Conservation (phyloP, 352 stramenopile genomes). For the Pythium phragmiticola region DNA sequence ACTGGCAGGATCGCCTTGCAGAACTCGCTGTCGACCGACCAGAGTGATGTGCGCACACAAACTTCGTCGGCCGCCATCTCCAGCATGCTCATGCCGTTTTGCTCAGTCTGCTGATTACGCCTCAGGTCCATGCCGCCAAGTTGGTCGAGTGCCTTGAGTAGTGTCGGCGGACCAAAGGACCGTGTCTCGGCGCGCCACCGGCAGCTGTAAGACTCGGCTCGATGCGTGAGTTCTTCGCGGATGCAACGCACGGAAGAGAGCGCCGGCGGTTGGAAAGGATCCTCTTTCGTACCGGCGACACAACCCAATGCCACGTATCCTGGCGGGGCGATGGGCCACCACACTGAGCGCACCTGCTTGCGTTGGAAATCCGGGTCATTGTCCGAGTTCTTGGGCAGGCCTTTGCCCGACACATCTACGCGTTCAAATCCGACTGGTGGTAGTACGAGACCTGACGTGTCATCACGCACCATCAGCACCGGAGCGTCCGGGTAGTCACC, state of each 20-base stretch:
- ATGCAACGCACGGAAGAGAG: conserved; percentile 58
- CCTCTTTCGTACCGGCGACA: conserved; percentile 75
- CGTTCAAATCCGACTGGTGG: conserved; percentile 76
- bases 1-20: conserved; percentile 57
- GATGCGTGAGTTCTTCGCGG: conserved; percentile 74
- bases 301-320: conserved; percentile 79
- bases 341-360: conserved; percentile 83
- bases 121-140: conserved; percentile 12
- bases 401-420: conserved; percentile 81
- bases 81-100: conserved; percentile 21
- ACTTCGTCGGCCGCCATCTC: conserved; percentile 41
- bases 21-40: conserved; percentile 66
- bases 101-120: conserved; percentile 26
- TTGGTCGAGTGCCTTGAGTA: conserved; percentile 27
- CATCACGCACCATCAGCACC: conserved; percentile 62
- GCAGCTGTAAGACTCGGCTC: conserved; percentile 56
- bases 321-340: conserved; percentile 77
- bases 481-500: conserved; percentile 56
- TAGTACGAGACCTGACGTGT: conserved; percentile 43
- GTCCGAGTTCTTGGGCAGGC: conserved; percentile 74
- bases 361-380: conserved; percentile 70
- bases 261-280: conserved; percentile 69
- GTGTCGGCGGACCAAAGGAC: conserved; percentile 30
- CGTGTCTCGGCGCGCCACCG: conserved; percentile 55
- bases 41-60: conserved; percentile 67